Percentiles rank a stretch among this genome's conserved stretches.
These are phyloP conservation scores for Physcomitrellopsis africana DNA, from an alignment of 225 moss, liverwort and hornwort genomes.

Conservation along the genomic window DNA sequence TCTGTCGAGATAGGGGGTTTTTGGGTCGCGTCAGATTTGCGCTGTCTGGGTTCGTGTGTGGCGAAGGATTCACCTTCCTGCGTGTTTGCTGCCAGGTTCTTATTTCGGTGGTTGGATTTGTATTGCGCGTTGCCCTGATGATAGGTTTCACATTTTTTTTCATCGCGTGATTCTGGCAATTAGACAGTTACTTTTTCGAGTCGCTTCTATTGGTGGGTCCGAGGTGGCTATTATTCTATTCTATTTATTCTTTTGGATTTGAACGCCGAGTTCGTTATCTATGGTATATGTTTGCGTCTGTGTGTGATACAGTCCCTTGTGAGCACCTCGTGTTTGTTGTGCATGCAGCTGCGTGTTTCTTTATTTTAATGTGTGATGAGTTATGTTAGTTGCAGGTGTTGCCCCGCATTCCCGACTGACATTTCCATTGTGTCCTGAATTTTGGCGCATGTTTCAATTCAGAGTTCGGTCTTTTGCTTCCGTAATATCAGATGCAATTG, in stretches of 20 bases:
- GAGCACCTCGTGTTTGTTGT: too few species aligned
- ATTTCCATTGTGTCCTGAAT: background rate
- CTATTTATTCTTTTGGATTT: too few species aligned
- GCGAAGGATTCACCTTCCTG: background rate
- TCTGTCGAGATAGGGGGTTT: background rate
- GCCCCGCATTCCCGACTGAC: background rate
- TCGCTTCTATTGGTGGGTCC: too few species aligned
- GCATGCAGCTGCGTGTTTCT: too few species aligned
- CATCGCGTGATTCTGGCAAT: background rate
- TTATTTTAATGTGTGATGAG: background rate
- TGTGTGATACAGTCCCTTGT: too few species aligned
- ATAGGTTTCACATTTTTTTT: conserved; percentile 5
- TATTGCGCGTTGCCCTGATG: background rate
- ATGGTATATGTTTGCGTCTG: too few species aligned
- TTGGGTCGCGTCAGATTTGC: background rate
- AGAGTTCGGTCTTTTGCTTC: background rate
- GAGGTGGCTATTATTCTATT: too few species aligned
- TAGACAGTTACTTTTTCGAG: too few species aligned
- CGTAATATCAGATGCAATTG: background rate
- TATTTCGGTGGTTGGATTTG: conserved; percentile 22
- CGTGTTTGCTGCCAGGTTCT: background rate
- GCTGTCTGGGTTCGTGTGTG: conserved; percentile 9
- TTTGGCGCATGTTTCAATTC: background rate
- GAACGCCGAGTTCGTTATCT: too few species aligned
- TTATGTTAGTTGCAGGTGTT: too few species aligned